Evolutionary conservation across 2,329 filamentous ascomycete genomes (phyloP).

Genomic region (Cercospora beticola): DNA sequence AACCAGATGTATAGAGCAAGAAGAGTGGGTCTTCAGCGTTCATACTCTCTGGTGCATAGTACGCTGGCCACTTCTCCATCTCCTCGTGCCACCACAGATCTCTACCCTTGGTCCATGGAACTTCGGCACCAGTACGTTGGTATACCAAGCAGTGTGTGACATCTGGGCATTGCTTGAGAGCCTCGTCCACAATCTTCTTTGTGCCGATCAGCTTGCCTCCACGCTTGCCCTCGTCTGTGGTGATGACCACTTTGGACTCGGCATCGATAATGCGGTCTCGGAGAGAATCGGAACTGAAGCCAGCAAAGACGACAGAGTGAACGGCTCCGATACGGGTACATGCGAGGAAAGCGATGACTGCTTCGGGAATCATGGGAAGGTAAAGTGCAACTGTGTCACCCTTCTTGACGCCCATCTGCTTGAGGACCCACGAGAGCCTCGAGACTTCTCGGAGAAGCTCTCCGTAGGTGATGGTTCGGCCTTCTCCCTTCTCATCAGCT

Average conservation of each 20-base stretch:
- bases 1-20: constrained; percentile 95
- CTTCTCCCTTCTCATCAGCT: constrained; percentile 84
- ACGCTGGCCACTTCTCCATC: constrained; percentile 91
- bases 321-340: constrained; percentile 90
- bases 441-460: constrained; percentile 93
- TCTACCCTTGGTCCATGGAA: constrained; percentile 84
- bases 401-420: constrained; percentile 94
- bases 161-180: constrained; percentile 90
- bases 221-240: constrained; percentile 94
- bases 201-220: constrained; percentile 96
- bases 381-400: constrained; percentile 97
- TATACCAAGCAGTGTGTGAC: constrained; percentile 84
- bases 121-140: constrained; percentile 90
- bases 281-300: constrained; percentile 94
- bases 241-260: constrained; percentile 90
- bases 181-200: constrained; percentile 99
- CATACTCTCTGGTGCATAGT: constrained; percentile 85
- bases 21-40: constrained; percentile 95
- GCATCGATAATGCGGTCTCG: constrained; percentile 93
- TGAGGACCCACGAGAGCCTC: constrained; percentile 80
- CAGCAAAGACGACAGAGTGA: constrained; percentile 96
- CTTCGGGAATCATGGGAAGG: constrained; percentile 98
- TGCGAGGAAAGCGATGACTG: constrained; percentile 84
- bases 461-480: constrained; percentile 86
- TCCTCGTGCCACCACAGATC: constrained; percentile 99